A percentile compares a stretch with the other conserved stretches of the same genome.
phyloP scores from a whole-genome alignment of 2,329 filamentous ascomycete species.

The Didymella sp. region DNA sequence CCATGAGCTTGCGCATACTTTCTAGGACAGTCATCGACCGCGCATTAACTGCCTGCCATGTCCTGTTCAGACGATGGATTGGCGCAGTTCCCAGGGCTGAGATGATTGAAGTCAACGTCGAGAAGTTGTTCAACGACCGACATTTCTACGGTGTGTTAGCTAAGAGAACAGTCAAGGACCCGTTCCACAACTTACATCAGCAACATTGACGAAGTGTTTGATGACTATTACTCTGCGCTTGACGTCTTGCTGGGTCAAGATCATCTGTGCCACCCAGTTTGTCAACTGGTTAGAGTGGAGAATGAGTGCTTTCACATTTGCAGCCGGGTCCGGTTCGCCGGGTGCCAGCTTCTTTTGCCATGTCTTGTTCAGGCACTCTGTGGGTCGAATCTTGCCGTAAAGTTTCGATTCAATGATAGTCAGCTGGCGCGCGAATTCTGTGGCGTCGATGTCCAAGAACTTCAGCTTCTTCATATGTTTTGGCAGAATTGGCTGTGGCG shows the following conservation, averaged over 20 bases:
- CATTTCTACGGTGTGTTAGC: constrained; percentile 74
- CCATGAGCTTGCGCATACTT: constrained; percentile 92
- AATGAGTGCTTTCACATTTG: constrained; percentile 95
- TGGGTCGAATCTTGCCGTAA: constrained; percentile 94
- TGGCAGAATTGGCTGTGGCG: constrained; percentile 87
- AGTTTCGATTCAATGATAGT: constrained; percentile 95
- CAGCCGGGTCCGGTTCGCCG: constrained; percentile 81
- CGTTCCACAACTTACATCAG: constrained; percentile 72
- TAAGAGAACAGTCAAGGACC: background rate
- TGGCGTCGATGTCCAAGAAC: constrained; percentile 94
- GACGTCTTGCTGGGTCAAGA: constrained; percentile 89
- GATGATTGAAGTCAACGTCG: constrained; percentile 95
- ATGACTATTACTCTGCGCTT: constrained; percentile 97
- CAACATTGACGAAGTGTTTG: constrained; percentile 96
- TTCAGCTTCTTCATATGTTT: constrained; percentile 99
- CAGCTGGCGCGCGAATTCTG: constrained; percentile 95
- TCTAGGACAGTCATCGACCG: constrained; percentile 82
- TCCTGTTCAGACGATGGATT: constrained; percentile 90
- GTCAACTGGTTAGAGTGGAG: constrained; percentile 98
- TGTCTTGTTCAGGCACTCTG: constrained; percentile 96
- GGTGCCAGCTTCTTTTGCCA: constrained; percentile 95
- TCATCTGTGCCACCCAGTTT: constrained; percentile 99
- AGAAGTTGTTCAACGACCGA: constrained; percentile 92
- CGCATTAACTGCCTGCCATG: constrained; percentile 91
- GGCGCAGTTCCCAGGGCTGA: constrained; percentile 93